Evolutionary conservation across 768 basidiomycete species (phyloP).

Genomic region (Trametes meyenii): DNA sequence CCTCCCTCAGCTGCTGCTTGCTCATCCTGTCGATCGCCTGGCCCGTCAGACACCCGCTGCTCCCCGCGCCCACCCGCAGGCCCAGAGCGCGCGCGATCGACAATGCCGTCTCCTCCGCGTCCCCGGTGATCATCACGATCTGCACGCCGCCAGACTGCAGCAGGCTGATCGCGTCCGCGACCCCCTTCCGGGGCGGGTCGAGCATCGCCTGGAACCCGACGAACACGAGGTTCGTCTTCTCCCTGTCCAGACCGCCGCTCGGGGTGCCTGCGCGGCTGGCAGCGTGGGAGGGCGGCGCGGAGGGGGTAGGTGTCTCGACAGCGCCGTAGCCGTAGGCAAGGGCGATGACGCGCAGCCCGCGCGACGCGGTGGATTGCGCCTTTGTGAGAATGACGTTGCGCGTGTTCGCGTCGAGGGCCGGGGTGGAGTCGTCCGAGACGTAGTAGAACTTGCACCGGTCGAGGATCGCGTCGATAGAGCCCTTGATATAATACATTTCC

Average conservation of each 20-base stretch:
- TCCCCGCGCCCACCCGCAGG: constrained; percentile 59
- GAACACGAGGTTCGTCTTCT: constrained; percentile 68
- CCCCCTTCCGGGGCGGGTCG: constrained; percentile 92
- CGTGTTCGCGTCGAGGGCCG: constrained; percentile 70
- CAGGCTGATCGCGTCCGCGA: constrained; percentile 83
- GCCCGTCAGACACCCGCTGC: constrained; percentile 48
- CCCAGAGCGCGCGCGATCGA: constrained; percentile 88
- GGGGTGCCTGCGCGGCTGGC: constrained; percentile 30
- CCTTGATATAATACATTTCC: constrained; percentile 90
- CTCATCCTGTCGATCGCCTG: constrained; percentile 78
- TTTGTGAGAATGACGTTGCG: constrained; percentile 68
- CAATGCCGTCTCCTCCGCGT: constrained; percentile 88
- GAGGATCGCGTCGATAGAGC: constrained; percentile 87
- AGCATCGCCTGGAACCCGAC: constrained; percentile 94
- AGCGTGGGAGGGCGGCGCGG: constrained; percentile 25
- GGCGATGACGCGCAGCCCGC: constrained; percentile 85
- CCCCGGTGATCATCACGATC: constrained; percentile 98
- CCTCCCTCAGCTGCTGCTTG: constrained; percentile 78
- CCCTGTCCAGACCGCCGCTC: constrained; percentile 39
- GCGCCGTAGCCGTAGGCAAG: constrained; percentile 87
- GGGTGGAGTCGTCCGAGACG: constrained; percentile 87
- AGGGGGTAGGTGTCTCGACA: constrained; percentile 40
- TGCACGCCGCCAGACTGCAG: constrained; percentile 88
- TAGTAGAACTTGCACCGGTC: constrained; percentile 88
- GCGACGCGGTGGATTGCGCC: constrained; percentile 70